phyloP scores from a whole-genome alignment of 2,329 filamentous ascomycete genomes.

The Eurotiales sp. region DNA sequence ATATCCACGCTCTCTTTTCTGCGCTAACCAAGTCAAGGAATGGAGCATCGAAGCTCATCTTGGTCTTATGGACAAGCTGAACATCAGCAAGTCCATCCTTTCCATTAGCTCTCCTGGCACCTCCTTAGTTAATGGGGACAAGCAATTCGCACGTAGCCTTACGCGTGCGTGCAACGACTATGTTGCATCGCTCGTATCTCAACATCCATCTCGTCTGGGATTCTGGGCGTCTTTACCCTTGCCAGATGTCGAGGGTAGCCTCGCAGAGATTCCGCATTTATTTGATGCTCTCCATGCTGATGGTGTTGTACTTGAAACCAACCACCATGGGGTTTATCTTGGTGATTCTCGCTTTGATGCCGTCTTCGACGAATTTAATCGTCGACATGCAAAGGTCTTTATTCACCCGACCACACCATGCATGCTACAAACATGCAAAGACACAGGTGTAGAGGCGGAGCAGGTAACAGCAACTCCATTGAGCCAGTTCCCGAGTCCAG shows the following conservation, averaged over 20 bases:
- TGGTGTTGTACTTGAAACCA: conserved; percentile 52
- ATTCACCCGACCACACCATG: conserved; percentile 49
- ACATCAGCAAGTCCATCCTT: conserved; percentile 52
- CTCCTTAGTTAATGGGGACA: conserved; percentile 41
- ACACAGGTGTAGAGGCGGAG: not conserved
- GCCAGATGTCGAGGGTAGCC: conserved; percentile 45
- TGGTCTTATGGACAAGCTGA: conserved; percentile 47
- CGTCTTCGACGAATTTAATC: conserved; percentile 49
- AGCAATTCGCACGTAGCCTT: conserved; percentile 33
- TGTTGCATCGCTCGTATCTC: conserved; percentile 22
- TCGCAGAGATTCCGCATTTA: conserved; percentile 47
- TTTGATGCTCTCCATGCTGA: conserved; percentile 46
- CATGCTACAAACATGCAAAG: not conserved
- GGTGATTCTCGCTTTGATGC: conserved; percentile 45
- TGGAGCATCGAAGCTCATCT: conserved; percentile 50
- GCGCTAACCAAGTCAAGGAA: conserved; percentile 19
- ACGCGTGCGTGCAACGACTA: conserved; percentile 35
- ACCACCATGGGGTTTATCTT: conserved; percentile 51
- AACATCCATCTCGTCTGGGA: conserved; percentile 39
- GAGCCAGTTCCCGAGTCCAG: conserved; percentile 18
- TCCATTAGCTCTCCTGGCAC: conserved; percentile 55
- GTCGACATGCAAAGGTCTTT: conserved; percentile 47
- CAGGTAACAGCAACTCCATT: conserved; percentile 19
- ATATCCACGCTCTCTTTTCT: not conserved
- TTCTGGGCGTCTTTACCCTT: conserved; percentile 55